These are phyloP conservation scores for Fusarium temperatum DNA, from an alignment of 2,329 filamentous ascomycete genomes.

Conservation along the genomic window DNA sequence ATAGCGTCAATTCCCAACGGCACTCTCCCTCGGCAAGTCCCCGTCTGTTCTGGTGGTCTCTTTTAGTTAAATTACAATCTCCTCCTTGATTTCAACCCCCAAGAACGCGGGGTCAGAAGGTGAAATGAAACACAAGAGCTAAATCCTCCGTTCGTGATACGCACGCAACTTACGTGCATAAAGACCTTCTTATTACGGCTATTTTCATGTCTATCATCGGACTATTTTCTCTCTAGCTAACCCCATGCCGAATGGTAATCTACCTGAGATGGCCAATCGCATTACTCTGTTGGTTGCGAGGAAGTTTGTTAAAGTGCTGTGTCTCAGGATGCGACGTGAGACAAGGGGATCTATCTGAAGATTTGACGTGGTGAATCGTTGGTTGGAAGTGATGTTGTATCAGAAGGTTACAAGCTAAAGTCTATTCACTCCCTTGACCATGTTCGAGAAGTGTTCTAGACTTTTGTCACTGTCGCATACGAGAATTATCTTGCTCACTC, in stretches of 20 bases:
- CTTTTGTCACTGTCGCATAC: background rate
- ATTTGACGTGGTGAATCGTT: background rate
- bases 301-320: background rate
- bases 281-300: background rate
- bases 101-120: background rate
- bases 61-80: background rate
- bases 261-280: background rate
- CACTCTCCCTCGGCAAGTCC: constrained; percentile 3
- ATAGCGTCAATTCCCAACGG: background rate
- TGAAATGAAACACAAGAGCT: constrained; percentile 1
- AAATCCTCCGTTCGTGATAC: constrained; percentile 6
- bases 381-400: background rate
- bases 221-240: background rate
- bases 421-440: background rate
- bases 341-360: background rate
- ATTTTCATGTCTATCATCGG: constrained; percentile 9
- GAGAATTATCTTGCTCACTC: too few relatives aligned
- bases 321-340: background rate
- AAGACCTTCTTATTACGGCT: constrained; percentile 13
- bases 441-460: background rate
- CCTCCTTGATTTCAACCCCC: background rate
- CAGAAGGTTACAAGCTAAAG: background rate
- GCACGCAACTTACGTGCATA: constrained; percentile 14
- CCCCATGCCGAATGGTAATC: background rate
- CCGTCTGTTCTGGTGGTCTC: background rate